Percentiles rank a stretch among this genome's conserved stretches.
phyloP scores from a whole-genome alignment of 1,284 basidiomycete species.

The Naganishia sp. region DNA sequence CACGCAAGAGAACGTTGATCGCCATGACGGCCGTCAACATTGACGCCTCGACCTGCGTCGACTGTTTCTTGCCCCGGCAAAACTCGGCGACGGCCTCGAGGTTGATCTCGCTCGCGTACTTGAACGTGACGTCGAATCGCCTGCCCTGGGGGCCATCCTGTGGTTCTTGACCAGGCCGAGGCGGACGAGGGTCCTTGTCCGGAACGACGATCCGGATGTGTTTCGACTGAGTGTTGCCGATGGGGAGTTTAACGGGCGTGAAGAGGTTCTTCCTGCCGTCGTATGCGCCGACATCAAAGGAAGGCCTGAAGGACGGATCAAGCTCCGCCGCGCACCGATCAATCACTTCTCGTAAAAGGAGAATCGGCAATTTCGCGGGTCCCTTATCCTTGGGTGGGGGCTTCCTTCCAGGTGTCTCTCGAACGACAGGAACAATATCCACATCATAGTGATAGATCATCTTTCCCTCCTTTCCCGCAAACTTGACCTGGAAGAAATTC shows the following conservation, averaged over 20 bases:
- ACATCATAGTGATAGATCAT: conserved; percentile 49
- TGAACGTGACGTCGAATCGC: conserved; percentile 49
- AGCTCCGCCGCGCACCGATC: conserved; percentile 5
- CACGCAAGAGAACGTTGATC: conserved; percentile 46
- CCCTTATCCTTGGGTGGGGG: neutral
- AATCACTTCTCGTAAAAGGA: conserved; percentile 1
- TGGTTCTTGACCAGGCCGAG: conserved; percentile 39
- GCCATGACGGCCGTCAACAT: conserved; percentile 49
- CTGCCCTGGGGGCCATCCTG: conserved; percentile 25
- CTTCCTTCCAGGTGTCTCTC: neutral
- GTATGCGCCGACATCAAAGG: conserved; percentile 1
- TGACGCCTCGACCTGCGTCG: conserved; percentile 40
- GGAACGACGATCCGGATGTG: conserved; percentile 41
- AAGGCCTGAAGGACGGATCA: neutral
- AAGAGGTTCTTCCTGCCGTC: conserved; percentile 47
- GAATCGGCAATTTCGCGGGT: conserved; percentile 7
- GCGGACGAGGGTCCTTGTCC: conserved; percentile 43
- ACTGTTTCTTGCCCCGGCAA: conserved; percentile 43
- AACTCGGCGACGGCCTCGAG: conserved; percentile 46
- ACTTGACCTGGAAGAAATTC: conserved; percentile 46
- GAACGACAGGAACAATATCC: conserved; percentile 48
- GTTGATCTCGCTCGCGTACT: conserved; percentile 44
- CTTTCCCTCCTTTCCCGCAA: conserved; percentile 39
- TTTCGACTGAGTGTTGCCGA: conserved; percentile 28
- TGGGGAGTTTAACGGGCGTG: conserved; percentile 41